Conservation (phyloP, 208 protist genomes). For the Leishmania major region DNA sequence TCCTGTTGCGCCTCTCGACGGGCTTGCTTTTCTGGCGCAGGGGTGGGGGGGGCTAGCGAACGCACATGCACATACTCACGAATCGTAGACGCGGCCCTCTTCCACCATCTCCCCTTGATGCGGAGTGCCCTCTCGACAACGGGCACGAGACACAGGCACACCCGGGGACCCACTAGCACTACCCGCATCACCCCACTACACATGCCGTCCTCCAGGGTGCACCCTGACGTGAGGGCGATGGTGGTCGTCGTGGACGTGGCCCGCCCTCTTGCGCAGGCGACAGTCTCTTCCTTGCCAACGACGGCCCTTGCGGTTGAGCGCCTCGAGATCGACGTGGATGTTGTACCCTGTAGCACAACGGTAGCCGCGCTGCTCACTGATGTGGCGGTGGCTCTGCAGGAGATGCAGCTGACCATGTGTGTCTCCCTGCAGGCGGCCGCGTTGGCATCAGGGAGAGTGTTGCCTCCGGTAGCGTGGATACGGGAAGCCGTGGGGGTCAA, state of each 20-base stretch:
- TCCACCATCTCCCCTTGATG: neutral
- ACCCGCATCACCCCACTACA: neutral
- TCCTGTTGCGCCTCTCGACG: neutral
- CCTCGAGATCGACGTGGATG: constrained; percentile 22
- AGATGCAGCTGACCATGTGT: constrained; percentile 25
- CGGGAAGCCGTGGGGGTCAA: constrained; percentile 2
- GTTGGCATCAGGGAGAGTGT: constrained; percentile 10
- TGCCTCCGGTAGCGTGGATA: constrained; percentile 7
- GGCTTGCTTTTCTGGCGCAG: neutral
- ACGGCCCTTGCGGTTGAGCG: constrained; percentile 13
- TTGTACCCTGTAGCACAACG: constrained; percentile 11
- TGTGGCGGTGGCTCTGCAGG: constrained; percentile 21
- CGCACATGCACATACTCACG: neutral
- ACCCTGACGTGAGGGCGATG: constrained; percentile 5
- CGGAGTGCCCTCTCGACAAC: neutral
- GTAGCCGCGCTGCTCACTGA: constrained; percentile 5
- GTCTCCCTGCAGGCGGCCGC: constrained; percentile 5
- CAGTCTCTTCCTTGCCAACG: constrained; percentile 4
- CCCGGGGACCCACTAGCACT: neutral
- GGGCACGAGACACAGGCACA: too few species aligned
- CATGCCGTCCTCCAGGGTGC: neutral
- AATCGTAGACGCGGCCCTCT: neutral
- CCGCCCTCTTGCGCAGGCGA: neutral
- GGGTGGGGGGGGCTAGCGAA: neutral
- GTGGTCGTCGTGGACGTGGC: constrained; percentile 29